A percentile compares a stretch with the other conserved stretches of the same genome.
phyloP scores from a whole-genome alignment of 306 rosid genomes.

The Cicer chorassanicum region DNA sequence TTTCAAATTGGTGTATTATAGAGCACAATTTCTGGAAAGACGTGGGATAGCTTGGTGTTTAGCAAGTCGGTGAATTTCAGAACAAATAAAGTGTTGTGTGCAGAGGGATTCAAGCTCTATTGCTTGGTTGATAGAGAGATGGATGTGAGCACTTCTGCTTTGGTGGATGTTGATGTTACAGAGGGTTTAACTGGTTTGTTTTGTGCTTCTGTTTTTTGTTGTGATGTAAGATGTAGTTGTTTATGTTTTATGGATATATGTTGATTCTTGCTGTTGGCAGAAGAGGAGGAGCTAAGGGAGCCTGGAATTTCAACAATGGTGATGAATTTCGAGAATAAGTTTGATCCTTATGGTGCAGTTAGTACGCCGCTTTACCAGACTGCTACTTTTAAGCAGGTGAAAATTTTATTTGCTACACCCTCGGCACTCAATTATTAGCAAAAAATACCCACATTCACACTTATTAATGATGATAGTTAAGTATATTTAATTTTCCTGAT shows the following conservation, averaged over 20 bases:
- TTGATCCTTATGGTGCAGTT: constrained; percentile 80
- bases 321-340: constrained; percentile 77
- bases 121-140: constrained; percentile 64
- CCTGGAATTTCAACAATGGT: constrained; percentile 74
- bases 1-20: constrained; percentile 44
- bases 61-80: constrained; percentile 37
- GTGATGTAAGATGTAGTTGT: not conserved
- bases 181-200: constrained; percentile 57
- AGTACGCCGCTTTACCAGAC: constrained; percentile 89
- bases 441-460: too few relatives aligned
- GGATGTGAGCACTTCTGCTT: constrained; percentile 58
- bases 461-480: too few relatives aligned
- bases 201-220: constrained; percentile 2
- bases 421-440: too few relatives aligned
- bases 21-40: constrained; percentile 48
- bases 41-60: constrained; percentile 52
- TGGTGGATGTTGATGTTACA: constrained; percentile 50
- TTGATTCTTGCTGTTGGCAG: constrained; percentile 50
- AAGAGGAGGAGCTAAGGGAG: constrained; percentile 57
- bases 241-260: constrained; percentile 19
- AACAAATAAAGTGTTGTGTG: constrained; percentile 44
- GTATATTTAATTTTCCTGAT: too few relatives aligned
- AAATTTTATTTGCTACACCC: not conserved
- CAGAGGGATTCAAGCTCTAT: constrained; percentile 51
- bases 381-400: constrained; percentile 94